phyloP scores from a whole-genome alignment of 148 eudicot species.

The Polygonum aviculare region DNA sequence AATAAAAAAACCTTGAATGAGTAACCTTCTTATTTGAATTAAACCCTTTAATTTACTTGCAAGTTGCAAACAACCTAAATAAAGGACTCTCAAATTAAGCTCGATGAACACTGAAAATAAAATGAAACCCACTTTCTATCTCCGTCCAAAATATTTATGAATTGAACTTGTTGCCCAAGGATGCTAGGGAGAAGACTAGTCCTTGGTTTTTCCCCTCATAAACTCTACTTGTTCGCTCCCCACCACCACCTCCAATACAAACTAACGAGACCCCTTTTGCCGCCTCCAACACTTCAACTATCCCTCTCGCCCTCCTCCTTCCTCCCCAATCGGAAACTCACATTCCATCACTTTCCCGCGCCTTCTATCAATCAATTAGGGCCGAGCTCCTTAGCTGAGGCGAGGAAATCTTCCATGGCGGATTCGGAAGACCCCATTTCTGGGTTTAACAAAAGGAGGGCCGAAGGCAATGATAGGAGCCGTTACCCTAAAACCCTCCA shows the following conservation, averaged over 20 bases:
- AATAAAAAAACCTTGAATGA: too few species aligned
- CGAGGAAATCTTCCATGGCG: constrained; percentile 9
- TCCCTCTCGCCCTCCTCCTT: not conserved
- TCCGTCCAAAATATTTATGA: not conserved
- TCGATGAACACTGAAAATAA: too few species aligned
- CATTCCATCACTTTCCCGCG: not conserved
- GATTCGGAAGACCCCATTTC: constrained; percentile 11
- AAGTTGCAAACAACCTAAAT: too few species aligned
- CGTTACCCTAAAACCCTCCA: constrained; percentile 42
- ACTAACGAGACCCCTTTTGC: not conserved
- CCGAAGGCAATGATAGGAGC: constrained; percentile 52
- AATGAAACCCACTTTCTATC: too few species aligned
- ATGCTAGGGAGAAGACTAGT: not conserved
- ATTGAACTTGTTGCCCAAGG: not conserved
- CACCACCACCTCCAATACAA: not conserved
- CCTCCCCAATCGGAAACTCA: not conserved
- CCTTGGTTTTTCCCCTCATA: not conserved
- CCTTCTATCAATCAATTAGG: constrained; percentile 11
- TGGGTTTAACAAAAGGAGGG: constrained; percentile 70
- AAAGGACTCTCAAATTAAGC: too few species aligned
- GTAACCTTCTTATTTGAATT: too few species aligned
- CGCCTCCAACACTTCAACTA: not conserved
- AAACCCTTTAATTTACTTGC: too few species aligned
- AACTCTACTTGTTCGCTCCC: not conserved
- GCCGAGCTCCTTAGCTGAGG: constrained; percentile 22